These are phyloP conservation scores for Chlamydomonas asymmetrica DNA, from an alignment of 139 green algal genomes.

Conservation along the genomic window DNA sequence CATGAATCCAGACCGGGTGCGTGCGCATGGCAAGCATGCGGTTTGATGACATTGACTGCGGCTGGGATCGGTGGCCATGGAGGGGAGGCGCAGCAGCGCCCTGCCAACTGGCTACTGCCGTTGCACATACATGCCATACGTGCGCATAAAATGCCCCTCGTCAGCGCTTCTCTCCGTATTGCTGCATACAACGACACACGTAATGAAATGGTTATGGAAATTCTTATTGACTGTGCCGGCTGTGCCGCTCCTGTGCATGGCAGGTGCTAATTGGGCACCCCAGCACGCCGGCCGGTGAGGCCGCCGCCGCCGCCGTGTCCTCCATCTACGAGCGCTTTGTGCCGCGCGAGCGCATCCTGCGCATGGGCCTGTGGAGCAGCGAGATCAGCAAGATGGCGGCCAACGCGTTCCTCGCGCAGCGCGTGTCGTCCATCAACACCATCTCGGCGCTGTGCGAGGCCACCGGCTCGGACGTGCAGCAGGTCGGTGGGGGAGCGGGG, in stretches of 20 bases:
- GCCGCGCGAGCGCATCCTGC: conserved; percentile 84
- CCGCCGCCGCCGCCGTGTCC: conserved; percentile 69
- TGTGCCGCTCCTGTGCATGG: neutral
- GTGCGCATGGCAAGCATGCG: too few relatives aligned
- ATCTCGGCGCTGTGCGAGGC: conserved; percentile 95
- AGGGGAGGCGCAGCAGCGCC: too few relatives aligned
- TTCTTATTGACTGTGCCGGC: too few relatives aligned
- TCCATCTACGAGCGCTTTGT: conserved; percentile 94
- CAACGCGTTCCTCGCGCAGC: conserved; percentile 95
- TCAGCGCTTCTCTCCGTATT: too few relatives aligned
- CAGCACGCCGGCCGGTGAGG: conserved; percentile 68
- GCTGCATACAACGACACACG: too few relatives aligned
- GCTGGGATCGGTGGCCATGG: too few relatives aligned
- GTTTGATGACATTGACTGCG: too few relatives aligned
- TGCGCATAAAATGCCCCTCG: too few relatives aligned
- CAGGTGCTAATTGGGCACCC: conserved; percentile 81
- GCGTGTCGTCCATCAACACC: conserved; percentile 97
- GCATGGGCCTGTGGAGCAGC: conserved; percentile 89
- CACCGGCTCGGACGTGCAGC: conserved; percentile 87
- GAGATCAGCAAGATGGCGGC: conserved; percentile 97
- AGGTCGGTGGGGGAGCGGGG: conserved; percentile 61
- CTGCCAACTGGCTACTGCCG: too few relatives aligned
- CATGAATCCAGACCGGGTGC: conserved; percentile 69
- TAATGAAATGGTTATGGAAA: too few relatives aligned
- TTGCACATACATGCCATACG: too few relatives aligned